Evolutionary conservation across 2,329 filamentous ascomycete species (phyloP).

Genomic region (Aspergillus pseudoterreus): DNA sequence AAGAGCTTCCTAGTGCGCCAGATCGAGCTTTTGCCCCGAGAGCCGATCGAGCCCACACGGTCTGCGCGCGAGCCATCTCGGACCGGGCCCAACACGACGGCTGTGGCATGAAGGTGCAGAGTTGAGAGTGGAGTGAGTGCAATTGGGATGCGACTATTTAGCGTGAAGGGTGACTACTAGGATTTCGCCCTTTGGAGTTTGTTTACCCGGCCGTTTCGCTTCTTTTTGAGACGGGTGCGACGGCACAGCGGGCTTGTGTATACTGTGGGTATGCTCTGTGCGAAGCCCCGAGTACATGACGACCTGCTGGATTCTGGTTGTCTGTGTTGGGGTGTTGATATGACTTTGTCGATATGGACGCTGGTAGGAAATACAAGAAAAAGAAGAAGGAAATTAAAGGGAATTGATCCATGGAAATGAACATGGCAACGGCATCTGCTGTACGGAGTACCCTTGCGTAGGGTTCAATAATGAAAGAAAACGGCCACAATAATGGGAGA

Average conservation of each 20-base stretch:
- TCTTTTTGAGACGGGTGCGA: constrained; percentile 2
- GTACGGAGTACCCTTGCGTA: background rate
- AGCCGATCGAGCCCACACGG: constrained; percentile 36
- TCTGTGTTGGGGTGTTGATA: background rate
- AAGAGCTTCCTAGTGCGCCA: constrained; percentile 96
- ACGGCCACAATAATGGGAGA: constrained; percentile 1
- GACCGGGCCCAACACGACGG: constrained; percentile 25
- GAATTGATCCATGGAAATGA: background rate
- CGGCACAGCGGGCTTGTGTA: constrained; percentile 7
- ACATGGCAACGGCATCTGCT: no score
- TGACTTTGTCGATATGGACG: constrained; percentile 5
- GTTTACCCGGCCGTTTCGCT: background rate
- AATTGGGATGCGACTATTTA: background rate
- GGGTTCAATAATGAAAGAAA: background rate
- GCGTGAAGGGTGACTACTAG: background rate
- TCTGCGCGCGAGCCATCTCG: constrained; percentile 24
- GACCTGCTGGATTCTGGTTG: constrained; percentile 21
- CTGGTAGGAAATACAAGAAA: background rate
- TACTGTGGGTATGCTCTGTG: constrained; percentile 7
- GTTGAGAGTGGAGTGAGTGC: no score
- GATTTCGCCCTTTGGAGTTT: background rate
- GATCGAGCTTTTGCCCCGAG: constrained; percentile 57
- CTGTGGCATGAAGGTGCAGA: constrained; percentile 21
- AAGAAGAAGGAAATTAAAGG: background rate
- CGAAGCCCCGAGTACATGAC: constrained; percentile 8